phyloP scores from a whole-genome alignment of 78 protist species.

The Dictyostelium brefeldianum region DNA sequence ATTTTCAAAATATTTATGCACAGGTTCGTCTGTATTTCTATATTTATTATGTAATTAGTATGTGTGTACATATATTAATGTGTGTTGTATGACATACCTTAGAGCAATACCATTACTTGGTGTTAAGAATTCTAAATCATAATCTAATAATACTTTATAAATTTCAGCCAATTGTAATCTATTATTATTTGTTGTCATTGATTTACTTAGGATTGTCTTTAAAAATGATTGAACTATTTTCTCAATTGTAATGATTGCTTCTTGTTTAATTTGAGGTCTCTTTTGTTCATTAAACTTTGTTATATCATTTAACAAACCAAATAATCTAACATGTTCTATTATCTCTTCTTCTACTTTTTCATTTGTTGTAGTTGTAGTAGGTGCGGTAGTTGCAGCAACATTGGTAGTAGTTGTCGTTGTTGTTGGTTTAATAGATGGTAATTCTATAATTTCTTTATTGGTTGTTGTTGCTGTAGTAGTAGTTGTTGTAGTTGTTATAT shows the following conservation, averaged over 20 bases:
- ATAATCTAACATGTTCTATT: background rate
- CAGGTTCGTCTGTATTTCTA: too few species aligned
- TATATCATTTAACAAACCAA: constrained; percentile 2
- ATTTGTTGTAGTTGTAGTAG: background rate
- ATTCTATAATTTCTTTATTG: too few species aligned
- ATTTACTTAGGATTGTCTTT: background rate
- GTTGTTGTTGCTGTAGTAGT: too few species aligned
- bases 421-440: too few species aligned
- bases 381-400: too few species aligned
- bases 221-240: constrained; percentile 2
- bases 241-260: background rate
- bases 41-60: too few species aligned
- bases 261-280: constrained; percentile 25
- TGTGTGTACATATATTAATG: too few species aligned
- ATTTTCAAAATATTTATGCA: too few species aligned
- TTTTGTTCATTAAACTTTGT: background rate
- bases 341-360: background rate
- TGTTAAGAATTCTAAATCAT: background rate
- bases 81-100: background rate
- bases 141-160: background rate
- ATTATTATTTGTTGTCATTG: background rate
- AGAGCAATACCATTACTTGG: background rate
- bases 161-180: background rate
- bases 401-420: too few species aligned
- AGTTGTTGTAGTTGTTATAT: too few species aligned